Conservation (phyloP, 208 protist genomes). For the Kentomonas sorsogonicus region DNA sequence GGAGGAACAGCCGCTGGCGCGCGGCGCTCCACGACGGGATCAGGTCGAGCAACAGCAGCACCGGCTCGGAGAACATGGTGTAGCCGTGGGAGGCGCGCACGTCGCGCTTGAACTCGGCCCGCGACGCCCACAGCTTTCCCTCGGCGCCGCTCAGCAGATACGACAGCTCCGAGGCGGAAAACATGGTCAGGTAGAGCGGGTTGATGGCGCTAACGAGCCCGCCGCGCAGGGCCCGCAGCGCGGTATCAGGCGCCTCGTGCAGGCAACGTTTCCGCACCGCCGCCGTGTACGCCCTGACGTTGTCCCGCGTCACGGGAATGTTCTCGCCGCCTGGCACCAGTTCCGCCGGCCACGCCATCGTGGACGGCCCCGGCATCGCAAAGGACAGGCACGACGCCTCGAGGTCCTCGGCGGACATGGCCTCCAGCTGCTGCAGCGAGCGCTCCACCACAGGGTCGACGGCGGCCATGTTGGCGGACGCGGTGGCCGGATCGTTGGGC, state of each 20-base stretch:
- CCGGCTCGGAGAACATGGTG: constrained; percentile 33
- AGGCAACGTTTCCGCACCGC: constrained; percentile 40
- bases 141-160: constrained; percentile 40
- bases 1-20: constrained; percentile 69
- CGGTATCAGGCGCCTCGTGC: constrained; percentile 18
- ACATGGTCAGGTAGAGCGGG: constrained; percentile 49
- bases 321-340: constrained; percentile 16
- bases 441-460: constrained; percentile 45
- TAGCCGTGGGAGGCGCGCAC: constrained; percentile 66
- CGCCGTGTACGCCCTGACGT: constrained; percentile 41
- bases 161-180: constrained; percentile 48
- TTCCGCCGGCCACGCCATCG: constrained; percentile 7
- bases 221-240: constrained; percentile 34
- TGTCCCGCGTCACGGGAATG: constrained; percentile 24
- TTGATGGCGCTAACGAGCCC: constrained; percentile 47
- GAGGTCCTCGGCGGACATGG: constrained; percentile 31
- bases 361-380: neutral
- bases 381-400: constrained; percentile 46
- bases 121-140: constrained; percentile 55
- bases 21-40: constrained; percentile 42
- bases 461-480: constrained; percentile 20
- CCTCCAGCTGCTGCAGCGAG: constrained; percentile 25
- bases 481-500: neutral
- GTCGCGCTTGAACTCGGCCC: constrained; percentile 32
- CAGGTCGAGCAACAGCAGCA: constrained; percentile 50